These are phyloP conservation scores for Calocybe gangraenosa DNA, from an alignment of 768 basidiomycete genomes.

Conservation along the genomic window DNA sequence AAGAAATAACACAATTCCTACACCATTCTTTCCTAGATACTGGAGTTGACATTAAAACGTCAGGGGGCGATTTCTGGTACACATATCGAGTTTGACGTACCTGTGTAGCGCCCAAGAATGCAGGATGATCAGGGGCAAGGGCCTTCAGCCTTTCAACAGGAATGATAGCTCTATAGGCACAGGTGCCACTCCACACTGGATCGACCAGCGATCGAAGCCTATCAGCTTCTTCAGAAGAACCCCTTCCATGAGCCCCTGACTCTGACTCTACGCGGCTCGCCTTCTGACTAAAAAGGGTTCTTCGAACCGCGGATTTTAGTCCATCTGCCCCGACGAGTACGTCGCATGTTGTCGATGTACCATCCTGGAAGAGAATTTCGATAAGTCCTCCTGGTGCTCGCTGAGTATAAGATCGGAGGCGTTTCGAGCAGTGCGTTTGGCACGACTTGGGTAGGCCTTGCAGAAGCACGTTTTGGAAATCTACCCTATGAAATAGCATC, in stretches of 20 bases:
- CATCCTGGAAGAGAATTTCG: conserved; percentile 57
- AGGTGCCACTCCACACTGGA: conserved; percentile 55
- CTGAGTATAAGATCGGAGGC: conserved; percentile 53
- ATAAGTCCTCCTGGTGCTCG: conserved; percentile 32
- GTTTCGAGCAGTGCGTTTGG: conserved; percentile 50
- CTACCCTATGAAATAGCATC: conserved; percentile 58
- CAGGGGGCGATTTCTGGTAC: too few species aligned
- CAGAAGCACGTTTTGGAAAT: conserved; percentile 60
- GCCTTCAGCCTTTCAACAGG: conserved; percentile 41
- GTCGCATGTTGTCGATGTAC: conserved; percentile 55
- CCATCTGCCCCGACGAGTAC: conserved; percentile 72
- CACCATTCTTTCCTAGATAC: conserved; percentile 55
- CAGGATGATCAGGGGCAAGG: conserved; percentile 42
- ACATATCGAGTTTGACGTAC: conserved; percentile 24
- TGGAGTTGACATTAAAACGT: conserved; percentile 16
- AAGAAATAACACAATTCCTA: conserved; percentile 20
- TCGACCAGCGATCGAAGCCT: conserved; percentile 40
- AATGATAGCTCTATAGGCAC: conserved; percentile 59
- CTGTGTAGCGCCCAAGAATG: conserved; percentile 42
- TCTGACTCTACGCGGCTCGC: conserved; percentile 29
- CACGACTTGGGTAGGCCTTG: conserved; percentile 41
- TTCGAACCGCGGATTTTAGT: conserved; percentile 52
- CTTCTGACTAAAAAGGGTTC: conserved; percentile 33
- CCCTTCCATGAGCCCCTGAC: conserved; percentile 15
- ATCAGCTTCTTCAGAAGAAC: conserved; percentile 29